These are phyloP conservation scores for Hypoxylon sp. DNA, from an alignment of 2,329 filamentous ascomycete genomes.

Conservation along the genomic window DNA sequence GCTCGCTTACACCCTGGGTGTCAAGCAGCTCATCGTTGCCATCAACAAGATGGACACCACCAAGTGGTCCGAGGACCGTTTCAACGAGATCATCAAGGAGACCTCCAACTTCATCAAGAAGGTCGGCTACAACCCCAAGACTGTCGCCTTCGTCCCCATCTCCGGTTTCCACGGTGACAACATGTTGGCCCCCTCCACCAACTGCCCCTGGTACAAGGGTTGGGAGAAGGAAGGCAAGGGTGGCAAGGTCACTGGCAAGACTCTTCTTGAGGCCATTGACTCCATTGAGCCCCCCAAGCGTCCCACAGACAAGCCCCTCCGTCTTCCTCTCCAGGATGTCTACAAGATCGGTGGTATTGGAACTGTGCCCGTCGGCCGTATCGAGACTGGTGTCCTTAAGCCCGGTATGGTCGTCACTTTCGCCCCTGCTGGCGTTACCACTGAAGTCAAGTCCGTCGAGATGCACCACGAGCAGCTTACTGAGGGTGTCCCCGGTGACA, in stretches of 20 bases:
- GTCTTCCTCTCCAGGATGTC: constrained; percentile 99
- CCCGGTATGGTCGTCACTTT: constrained; percentile 96
- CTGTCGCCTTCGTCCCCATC: constrained; percentile 98
- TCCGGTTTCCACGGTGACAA: constrained; percentile 99
- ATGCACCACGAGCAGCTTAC: constrained; percentile 99
- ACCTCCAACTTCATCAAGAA: constrained; percentile 99
- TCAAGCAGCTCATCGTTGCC: constrained; percentile 99
- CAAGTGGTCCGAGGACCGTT: constrained; percentile 98
- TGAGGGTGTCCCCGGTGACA: constrained; percentile 98
- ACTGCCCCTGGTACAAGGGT: constrained; percentile 99
- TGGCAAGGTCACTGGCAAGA: constrained; percentile 91
- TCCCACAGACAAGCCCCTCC: constrained; percentile 99
- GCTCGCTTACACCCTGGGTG: constrained; percentile 99
- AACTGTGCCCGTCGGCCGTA: constrained; percentile 99
- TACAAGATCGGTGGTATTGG: constrained; percentile 99
- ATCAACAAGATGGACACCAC: constrained; percentile 99
- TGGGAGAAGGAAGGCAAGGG: constrained; percentile 97
- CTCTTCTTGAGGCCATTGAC: constrained; percentile 99
- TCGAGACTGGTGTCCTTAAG: constrained; percentile 98
- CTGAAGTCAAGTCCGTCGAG: constrained; percentile 99
- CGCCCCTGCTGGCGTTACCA: constrained; percentile 98
- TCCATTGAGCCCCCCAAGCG: constrained; percentile 92
- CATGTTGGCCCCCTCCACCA: constrained; percentile 91
- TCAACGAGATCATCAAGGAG: constrained; percentile 99
- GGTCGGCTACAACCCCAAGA: constrained; percentile 99